Conservation (phyloP, 2,329 filamentous ascomycete genomes). For the Conoideocrella luteorostrata region DNA sequence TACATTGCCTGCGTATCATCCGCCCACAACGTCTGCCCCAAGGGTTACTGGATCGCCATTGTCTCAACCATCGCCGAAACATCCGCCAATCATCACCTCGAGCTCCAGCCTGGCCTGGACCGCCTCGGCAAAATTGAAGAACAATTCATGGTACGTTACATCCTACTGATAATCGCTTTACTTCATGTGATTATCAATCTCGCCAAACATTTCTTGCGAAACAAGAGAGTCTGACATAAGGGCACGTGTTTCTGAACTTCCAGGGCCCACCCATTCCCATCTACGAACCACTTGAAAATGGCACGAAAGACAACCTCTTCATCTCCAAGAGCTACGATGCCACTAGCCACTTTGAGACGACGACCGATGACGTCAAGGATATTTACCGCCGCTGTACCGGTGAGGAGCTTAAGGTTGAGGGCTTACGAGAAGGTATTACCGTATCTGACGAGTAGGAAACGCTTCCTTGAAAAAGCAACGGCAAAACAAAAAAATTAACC, state of each 20-base stretch:
- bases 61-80: conserved; percentile 96
- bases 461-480: neutral
- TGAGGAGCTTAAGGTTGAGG: conserved; percentile 82
- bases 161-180: too few species aligned
- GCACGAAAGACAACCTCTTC: conserved; percentile 84
- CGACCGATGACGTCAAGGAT: conserved; percentile 84
- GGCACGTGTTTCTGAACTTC: neutral
- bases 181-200: neutral
- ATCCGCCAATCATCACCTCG: conserved; percentile 86
- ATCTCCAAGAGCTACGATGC: conserved; percentile 99
- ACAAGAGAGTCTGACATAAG: neutral
- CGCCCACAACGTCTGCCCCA: conserved; percentile 96
- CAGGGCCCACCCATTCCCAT: conserved; percentile 79
- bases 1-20: conserved; percentile 95
- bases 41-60: conserved; percentile 98
- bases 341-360: conserved; percentile 94
- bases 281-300: conserved; percentile 82
- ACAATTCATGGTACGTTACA: conserved; percentile 73
- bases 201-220: neutral
- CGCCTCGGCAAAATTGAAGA: conserved; percentile 91
- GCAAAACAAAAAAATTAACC: neutral
- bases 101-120: conserved; percentile 87
- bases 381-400: conserved; percentile 81
- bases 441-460: conserved; percentile 57
- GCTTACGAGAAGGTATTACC: conserved; percentile 71